Conservation (phyloP, 2,329 filamentous ascomycete species). For the Alternaria sp. region DNA sequence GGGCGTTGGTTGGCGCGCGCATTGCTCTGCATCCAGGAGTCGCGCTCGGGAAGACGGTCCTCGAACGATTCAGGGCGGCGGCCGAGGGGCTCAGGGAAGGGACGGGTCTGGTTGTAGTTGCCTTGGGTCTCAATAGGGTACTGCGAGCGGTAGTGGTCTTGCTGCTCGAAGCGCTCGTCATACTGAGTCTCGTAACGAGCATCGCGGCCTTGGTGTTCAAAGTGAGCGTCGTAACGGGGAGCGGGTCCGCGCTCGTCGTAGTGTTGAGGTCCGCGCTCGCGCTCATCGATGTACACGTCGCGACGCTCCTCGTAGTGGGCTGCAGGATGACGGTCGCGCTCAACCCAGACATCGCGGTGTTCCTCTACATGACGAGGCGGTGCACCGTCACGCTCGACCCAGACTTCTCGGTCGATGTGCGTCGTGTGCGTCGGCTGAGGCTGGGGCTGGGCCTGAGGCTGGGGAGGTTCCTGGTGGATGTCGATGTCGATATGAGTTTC, state of each 20-base stretch:
- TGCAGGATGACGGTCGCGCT: slow-evolving; percentile 38
- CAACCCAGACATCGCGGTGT: slow-evolving; percentile 40
- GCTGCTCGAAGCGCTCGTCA: slow-evolving; percentile 34
- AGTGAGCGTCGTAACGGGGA: slow-evolving; percentile 31
- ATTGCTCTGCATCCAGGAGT: slow-evolving; percentile 45
- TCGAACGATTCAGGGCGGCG: slow-evolving; percentile 47
- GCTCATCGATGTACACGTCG: slow-evolving; percentile 38
- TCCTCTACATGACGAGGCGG: slow-evolving; percentile 38
- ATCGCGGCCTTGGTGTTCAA: slow-evolving; percentile 27
- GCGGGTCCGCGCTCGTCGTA: slow-evolving; percentile 37
- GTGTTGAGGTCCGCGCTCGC: slow-evolving; percentile 27
- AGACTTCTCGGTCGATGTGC: slow-evolving; percentile 41
- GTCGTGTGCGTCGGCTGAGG: slow-evolving; percentile 29
- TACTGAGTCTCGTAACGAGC: slow-evolving; percentile 26
- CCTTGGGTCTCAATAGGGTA: slow-evolving; percentile 26
- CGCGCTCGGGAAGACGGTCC: slow-evolving; percentile 48
- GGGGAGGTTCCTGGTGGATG: slow-evolving; percentile 31
- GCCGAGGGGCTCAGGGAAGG: slow-evolving; percentile 34
- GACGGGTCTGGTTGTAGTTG: slow-evolving; percentile 14
- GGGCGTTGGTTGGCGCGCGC: slow-evolving; percentile 18
- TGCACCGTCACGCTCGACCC: slow-evolving; percentile 37
- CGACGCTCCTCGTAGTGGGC: slow-evolving; percentile 34
- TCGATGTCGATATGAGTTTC: slow-evolving; percentile 44
- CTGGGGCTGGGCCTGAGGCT: neutral
- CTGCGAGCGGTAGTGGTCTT: slow-evolving; percentile 28